phyloP scores from a whole-genome alignment of 148 eudicot species.

The Bassia scoparia region DNA sequence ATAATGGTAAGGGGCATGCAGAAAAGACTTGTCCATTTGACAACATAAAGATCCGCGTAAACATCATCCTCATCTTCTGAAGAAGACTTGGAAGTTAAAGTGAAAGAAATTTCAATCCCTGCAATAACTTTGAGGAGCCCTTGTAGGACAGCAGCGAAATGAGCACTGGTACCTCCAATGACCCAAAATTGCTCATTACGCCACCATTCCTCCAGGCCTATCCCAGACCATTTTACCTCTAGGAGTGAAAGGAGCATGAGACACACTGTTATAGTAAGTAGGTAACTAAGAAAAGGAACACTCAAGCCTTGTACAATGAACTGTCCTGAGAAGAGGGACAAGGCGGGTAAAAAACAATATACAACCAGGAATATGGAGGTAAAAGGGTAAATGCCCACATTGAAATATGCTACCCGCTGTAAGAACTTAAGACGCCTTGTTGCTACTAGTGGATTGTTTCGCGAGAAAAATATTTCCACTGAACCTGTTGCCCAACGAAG shows the following conservation, averaged over 20 bases:
- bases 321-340: conserved; percentile 74
- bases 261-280: conserved; percentile 44
- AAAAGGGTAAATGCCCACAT: conserved; percentile 87
- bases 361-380: conserved; percentile 72
- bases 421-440: conserved; percentile 73
- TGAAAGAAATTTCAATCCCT: conserved; percentile 82
- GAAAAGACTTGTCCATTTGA: conserved; percentile 76
- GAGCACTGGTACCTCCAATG: conserved; percentile 87
- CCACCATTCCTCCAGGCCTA: conserved; percentile 88
- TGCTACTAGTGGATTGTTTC: conserved; percentile 67
- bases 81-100: conserved; percentile 61
- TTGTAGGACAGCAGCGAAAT: conserved; percentile 75
- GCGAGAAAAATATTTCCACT: conserved; percentile 82
- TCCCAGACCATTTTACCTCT: conserved; percentile 89
- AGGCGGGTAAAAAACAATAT: conserved; percentile 76
- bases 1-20: conserved; percentile 68
- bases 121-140: conserved; percentile 78
- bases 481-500: conserved; percentile 95
- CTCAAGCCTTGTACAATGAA: conserved; percentile 67
- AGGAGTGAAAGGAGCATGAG: conserved; percentile 63
- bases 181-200: conserved; percentile 91
- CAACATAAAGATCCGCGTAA: conserved; percentile 62
- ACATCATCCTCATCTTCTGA: conserved; percentile 79
- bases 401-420: conserved; percentile 74
- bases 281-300: conserved; percentile 48